Evolutionary conservation across 495 filamentous ascomycete genomes (phyloP).

Genomic region (Astrocystis sublimbata): DNA sequence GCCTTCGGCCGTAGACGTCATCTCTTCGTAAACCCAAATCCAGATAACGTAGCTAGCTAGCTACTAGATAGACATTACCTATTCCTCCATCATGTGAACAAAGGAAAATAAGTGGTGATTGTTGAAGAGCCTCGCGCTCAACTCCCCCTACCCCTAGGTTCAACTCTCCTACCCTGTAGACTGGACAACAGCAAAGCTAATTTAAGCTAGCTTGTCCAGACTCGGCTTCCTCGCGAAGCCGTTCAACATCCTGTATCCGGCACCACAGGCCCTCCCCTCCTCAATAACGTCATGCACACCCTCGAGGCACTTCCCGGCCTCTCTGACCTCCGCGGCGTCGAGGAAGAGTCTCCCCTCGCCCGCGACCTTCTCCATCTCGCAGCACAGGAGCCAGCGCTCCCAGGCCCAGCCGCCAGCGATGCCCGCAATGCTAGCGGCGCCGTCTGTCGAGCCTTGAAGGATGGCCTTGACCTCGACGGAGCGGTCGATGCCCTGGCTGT

Average conservation of each 20-base stretch:
- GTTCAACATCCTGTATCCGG: constrained; percentile 82
- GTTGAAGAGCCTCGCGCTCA: background rate
- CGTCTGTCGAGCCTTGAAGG: constrained; percentile 68
- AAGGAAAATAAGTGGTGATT: constrained; percentile 1
- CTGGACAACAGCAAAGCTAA: too few species aligned
- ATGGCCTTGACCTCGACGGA: constrained; percentile 65
- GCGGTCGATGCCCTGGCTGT: constrained; percentile 40
- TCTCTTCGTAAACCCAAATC: background rate
- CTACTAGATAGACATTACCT: background rate
- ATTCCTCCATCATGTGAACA: background rate
- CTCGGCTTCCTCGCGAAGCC: constrained; percentile 88
- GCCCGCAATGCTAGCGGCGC: constrained; percentile 73
- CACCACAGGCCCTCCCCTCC: constrained; percentile 75
- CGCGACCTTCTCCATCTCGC: constrained; percentile 79
- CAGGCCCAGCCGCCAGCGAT: constrained; percentile 87
- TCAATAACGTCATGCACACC: constrained; percentile 78
- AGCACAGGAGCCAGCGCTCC: constrained; percentile 92
- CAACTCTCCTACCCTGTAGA: background rate
- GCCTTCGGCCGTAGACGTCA: background rate
- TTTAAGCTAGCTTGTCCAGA: background rate
- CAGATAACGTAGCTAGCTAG: background rate
- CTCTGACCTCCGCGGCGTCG: constrained; percentile 46
- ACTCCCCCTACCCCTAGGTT: background rate
- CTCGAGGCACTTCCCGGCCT: constrained; percentile 62
- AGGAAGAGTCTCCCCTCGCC: constrained; percentile 58